phyloP scores from a whole-genome alignment of 2,329 filamentous ascomycete species.

The Colletotrichum filicis region DNA sequence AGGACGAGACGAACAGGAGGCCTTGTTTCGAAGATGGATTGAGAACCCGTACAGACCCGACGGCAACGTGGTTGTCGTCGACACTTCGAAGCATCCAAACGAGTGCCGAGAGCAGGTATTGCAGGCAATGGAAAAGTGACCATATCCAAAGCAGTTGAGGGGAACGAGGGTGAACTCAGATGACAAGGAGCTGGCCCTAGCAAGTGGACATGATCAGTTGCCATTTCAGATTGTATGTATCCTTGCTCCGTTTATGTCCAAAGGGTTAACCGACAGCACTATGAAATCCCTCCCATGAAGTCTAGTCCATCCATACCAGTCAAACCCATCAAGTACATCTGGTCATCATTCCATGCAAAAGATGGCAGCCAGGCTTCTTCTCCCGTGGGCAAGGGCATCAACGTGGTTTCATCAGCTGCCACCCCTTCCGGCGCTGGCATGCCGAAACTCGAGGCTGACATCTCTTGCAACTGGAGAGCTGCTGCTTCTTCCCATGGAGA shows the following conservation, averaged over 20 bases:
- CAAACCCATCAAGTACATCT: conserved; percentile 40
- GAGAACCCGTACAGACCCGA: conserved; percentile 43
- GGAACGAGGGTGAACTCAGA: background rate
- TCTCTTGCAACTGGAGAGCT: conserved; percentile 7
- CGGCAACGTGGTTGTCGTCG: conserved; percentile 39
- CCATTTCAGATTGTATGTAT: background rate
- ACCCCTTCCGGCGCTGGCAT: background rate
- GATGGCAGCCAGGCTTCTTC: conserved; percentile 24
- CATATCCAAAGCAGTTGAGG: too few relatives aligned
- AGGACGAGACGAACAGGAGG: conserved; percentile 27
- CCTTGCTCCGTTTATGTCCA: background rate
- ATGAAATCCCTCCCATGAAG: conserved; percentile 34
- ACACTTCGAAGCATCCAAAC: conserved; percentile 8
- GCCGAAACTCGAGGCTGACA: background rate
- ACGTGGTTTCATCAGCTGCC: background rate
- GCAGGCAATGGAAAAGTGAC: background rate
- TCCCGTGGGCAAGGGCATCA: background rate
- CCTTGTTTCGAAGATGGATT: conserved; percentile 43
- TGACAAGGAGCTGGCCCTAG: too few relatives aligned
- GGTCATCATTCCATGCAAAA: conserved; percentile 36
- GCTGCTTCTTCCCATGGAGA: conserved; percentile 17
- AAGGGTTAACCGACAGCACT: background rate
- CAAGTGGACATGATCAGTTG: background rate
- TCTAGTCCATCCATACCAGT: conserved; percentile 40
- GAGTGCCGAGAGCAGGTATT: background rate